Conservation (phyloP, 2,329 filamentous ascomycete genomes). For the Xylaria sp. region DNA sequence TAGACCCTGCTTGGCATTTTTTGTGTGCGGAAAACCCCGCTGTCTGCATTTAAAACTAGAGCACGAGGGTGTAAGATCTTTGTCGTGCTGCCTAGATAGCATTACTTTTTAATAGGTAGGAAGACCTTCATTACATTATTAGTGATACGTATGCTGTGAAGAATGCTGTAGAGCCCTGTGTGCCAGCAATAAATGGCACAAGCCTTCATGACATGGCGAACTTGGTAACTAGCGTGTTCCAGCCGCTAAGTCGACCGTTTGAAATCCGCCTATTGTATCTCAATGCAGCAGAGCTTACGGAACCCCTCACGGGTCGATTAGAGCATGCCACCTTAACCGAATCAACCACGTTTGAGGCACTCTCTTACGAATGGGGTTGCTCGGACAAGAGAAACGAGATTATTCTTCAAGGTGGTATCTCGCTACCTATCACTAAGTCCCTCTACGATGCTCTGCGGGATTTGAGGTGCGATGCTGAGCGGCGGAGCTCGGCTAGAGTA, state of each 20-base stretch:
- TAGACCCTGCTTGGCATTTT: no score
- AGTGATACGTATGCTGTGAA: no score
- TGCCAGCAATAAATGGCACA: no score
- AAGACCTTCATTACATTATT: no score
- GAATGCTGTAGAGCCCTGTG: no score
- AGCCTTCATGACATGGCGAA: no score
- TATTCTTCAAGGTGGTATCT: background rate
- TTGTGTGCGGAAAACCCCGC: no score
- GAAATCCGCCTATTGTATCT: background rate
- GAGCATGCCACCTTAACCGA: background rate
- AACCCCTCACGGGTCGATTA: background rate
- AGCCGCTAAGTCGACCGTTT: background rate
- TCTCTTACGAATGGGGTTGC: background rate
- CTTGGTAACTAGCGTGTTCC: background rate
- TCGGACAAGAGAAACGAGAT: background rate
- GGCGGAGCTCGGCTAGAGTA: background rate
- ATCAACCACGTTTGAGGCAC: background rate
- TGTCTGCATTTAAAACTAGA: no score
- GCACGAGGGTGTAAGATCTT: no score
- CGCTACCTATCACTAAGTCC: background rate
- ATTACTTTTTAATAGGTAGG: no score
- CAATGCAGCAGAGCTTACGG: background rate
- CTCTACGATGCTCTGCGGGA: background rate
- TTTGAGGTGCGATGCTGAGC: background rate
- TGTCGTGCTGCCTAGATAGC: no score